Base-by-base conservation (phyloP, 163 green algal genomes). In the Chlorella variabilis region DNA sequence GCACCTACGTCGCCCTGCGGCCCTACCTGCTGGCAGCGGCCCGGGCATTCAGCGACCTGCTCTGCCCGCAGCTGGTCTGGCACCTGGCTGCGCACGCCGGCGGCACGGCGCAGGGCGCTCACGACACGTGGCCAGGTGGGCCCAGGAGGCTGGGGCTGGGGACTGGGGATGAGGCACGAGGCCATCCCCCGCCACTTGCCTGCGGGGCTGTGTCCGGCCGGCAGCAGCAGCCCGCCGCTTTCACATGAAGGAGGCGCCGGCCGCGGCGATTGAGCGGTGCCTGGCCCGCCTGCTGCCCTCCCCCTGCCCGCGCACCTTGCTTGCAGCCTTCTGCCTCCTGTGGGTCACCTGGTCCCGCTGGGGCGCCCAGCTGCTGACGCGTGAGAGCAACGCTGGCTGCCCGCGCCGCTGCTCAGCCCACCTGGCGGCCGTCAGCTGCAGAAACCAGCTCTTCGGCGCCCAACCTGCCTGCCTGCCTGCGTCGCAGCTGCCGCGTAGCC, bases 241-340 rank as follows among this genome's bases (percentile, higher is more conserved):
- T n/a, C n/a, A n/a, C n/a, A n/a, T n/a, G n/a, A n/a, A n/a, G n/a
- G n/a, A n/a, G n/a, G n/a, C n/a, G n/a, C n/a, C n/a, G n/a, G n/a
- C n/a, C n/a, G n/a, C n/a, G n/a, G n/a, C n/a, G n/a, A n/a, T n/a
- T n/a, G n/a, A n/a, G n/a, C n/a, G n/a, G n/a, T n/a, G n/a, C n/a
- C n/a, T n/a, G n/a, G n/a, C n/a, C n/a, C n/a, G n/a, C n/a, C n/a
- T n/a, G n/a, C n/a, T n/a, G n/a, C n/a, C n/a, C n/a, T n/a, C n/a
- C n/a, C n/a, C n/a, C n/a, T n/a, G n/a, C n/a, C n/a, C n/a, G n/a
- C n/a, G n/a, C n/a, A n/a, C n/a, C n/a, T n/a, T n/a, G n/a, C n/a
- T n/a, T 25, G 51, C 73, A 80, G 73, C 51, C 38, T 54, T 81
- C 59, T 61, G 61, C 39, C 58, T 73, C 6, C 73, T 80, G 15